phyloP scores from a whole-genome alignment of 2,329 filamentous ascomycete genomes.

The Pseudocercospora fuligena region DNA sequence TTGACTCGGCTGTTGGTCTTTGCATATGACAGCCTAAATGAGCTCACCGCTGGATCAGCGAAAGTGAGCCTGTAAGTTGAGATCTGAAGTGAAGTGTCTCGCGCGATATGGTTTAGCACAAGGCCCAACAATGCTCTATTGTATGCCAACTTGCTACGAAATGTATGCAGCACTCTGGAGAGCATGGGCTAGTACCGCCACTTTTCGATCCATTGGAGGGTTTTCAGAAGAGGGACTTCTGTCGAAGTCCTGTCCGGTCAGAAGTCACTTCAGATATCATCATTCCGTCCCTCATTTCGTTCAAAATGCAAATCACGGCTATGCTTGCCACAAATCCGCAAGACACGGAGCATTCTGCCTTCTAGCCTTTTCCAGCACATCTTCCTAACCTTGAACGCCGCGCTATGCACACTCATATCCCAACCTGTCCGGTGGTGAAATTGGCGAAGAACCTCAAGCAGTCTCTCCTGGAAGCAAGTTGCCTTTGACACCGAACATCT shows the following conservation, averaged over 20 bases:
- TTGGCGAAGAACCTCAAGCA: conserved; percentile 22
- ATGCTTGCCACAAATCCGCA: background rate
- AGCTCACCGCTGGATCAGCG: background rate
- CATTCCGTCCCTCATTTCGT: background rate
- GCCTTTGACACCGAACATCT: conserved; percentile 95
- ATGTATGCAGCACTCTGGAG: background rate
- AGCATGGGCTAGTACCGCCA: background rate
- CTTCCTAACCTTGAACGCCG: conserved; percentile 24
- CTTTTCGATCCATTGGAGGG: background rate
- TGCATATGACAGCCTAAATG: background rate
- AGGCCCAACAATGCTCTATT: background rate
- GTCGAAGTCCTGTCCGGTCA: background rate
- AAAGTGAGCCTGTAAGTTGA: background rate
- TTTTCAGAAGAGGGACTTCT: background rate
- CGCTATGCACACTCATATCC: conserved; percentile 29
- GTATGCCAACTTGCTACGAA: background rate
- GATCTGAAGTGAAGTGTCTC: background rate
- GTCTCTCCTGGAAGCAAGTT: conserved; percentile 64
- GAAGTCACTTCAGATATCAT: background rate
- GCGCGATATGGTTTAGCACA: background rate
- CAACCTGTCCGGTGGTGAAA: conserved; percentile 8
- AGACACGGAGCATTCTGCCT: background rate
- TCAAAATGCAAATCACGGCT: background rate
- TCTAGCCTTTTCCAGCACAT: too few species aligned
- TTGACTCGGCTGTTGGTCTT: background rate